These are phyloP conservation scores for Monosporozyma aerobia DNA, from an alignment of 805 yeast species.

Conservation along the genomic window DNA sequence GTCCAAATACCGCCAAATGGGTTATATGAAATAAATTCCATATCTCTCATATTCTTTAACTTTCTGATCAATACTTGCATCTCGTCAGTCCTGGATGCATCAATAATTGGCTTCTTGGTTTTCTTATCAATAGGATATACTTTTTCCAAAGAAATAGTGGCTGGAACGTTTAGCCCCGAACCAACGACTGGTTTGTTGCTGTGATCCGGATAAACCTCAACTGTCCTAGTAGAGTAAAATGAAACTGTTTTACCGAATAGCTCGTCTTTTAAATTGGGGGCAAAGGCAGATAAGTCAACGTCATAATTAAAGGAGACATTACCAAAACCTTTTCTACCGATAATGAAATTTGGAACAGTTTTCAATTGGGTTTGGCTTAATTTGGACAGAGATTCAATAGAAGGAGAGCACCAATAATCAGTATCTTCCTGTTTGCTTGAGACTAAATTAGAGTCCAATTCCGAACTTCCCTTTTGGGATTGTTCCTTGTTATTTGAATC, in stretches of 20 bases:
- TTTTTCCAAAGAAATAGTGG: conserved; percentile 58
- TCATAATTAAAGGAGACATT: conserved; percentile 57
- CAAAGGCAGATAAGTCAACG: conserved; percentile 55
- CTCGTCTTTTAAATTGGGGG: conserved; percentile 29
- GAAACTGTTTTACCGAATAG: conserved; percentile 36
- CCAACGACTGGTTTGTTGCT: conserved; percentile 51
- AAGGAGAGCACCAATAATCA: conserved; percentile 70
- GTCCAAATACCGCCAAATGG: conserved; percentile 69
- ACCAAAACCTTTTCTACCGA: conserved; percentile 62
- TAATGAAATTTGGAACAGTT: conserved; percentile 51
- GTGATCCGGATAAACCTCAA: conserved; percentile 57
- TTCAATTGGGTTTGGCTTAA: conserved; percentile 41
- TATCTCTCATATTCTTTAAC: conserved; percentile 51
- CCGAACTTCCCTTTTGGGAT: neutral
- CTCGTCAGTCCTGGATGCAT: conserved; percentile 33
- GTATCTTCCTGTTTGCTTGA: neutral
- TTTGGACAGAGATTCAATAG: conserved; percentile 39
- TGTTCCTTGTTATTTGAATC: neutral
- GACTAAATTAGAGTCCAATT: neutral
- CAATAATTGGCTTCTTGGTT: conserved; percentile 19
- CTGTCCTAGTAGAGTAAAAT: conserved; percentile 40
- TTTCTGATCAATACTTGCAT: conserved; percentile 40
- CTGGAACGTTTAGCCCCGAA: conserved; percentile 66
- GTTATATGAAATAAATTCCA: conserved; percentile 73
- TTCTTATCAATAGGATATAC: conserved; percentile 40